phyloP scores from a whole-genome alignment of 768 basidiomycete genomes.

The Mycena kentingensis region DNA sequence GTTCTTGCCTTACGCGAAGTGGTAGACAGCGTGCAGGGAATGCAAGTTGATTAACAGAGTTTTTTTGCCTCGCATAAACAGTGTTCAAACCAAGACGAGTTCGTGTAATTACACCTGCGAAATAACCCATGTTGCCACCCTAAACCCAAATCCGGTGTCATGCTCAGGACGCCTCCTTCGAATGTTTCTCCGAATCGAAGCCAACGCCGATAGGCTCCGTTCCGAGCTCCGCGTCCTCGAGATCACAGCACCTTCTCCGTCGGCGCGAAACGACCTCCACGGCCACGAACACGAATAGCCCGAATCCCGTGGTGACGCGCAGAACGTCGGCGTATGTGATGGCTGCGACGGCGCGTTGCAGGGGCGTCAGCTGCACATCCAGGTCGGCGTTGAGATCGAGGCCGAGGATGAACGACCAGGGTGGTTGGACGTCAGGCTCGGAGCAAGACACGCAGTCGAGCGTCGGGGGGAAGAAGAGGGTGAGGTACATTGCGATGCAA shows the following conservation, averaged over 20 bases:
- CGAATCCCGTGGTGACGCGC: neutral
- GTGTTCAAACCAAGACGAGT: no score
- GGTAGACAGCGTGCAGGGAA: no score
- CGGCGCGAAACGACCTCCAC: neutral
- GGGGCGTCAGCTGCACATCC: neutral
- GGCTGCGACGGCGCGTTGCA: neutral
- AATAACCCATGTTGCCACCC: no score
- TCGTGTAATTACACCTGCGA: no score
- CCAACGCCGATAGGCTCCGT: no score
- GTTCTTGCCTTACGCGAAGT: constrained; percentile 20
- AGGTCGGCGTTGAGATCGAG: neutral
- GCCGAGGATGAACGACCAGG: neutral
- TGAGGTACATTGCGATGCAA: neutral
- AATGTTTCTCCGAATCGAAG: neutral
- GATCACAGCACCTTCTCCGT: neutral
- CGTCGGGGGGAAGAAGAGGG: neutral
- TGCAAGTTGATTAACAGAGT: no score
- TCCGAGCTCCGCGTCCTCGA: no score
- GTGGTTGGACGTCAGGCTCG: neutral
- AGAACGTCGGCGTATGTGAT: neutral
- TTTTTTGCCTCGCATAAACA: no score
- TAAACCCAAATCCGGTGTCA: neutral
- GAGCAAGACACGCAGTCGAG: neutral
- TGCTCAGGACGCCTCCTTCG: no score
- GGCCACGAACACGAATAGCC: neutral